Percentiles rank a stretch among this genome's conserved stretches.
phyloP scores from a whole-genome alignment of 352 stramenopile species.

The Phytophthora multivora region DNA sequence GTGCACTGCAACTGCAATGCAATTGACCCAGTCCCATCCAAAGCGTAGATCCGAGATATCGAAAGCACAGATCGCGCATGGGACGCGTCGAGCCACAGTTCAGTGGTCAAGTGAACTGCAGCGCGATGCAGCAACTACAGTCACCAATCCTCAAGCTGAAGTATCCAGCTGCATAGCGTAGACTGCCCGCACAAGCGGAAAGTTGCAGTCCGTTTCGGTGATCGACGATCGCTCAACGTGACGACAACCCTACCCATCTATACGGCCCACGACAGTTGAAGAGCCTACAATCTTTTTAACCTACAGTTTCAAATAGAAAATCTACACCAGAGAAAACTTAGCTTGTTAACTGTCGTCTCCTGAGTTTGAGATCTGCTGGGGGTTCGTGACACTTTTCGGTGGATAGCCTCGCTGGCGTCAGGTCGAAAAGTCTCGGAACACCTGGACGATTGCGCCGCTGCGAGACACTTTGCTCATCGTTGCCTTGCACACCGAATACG shows the following conservation, averaged over 20 bases:
- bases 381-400: slow-evolving; percentile 23
- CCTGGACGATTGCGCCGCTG: slow-evolving; percentile 9
- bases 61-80: slow-evolving; percentile 16
- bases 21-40: slow-evolving; percentile 23
- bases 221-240: slow-evolving; percentile 12
- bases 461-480: neutral
- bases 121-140: too few species aligned
- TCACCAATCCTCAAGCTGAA: slow-evolving; percentile 18
- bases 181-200: neutral
- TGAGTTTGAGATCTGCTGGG: slow-evolving; percentile 2
- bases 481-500: slow-evolving; percentile 12
- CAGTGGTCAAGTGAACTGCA: neutral
- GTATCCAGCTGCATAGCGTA: slow-evolving; percentile 22
- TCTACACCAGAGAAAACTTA: too few species aligned
- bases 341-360: slow-evolving; percentile 11
- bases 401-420: slow-evolving; percentile 35
- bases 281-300: neutral
- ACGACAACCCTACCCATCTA: slow-evolving; percentile 14
- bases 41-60: slow-evolving; percentile 19
- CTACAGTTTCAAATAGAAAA: too few species aligned
- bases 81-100: slow-evolving; percentile 5
- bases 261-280: slow-evolving; percentile 14
- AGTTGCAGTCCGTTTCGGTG: slow-evolving; percentile 17
- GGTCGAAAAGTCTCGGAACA: slow-evolving; percentile 21
- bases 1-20: slow-evolving; percentile 17